phyloP scores from a whole-genome alignment of 768 basidiomycete species.

The Mycena chlorophos region DNA sequence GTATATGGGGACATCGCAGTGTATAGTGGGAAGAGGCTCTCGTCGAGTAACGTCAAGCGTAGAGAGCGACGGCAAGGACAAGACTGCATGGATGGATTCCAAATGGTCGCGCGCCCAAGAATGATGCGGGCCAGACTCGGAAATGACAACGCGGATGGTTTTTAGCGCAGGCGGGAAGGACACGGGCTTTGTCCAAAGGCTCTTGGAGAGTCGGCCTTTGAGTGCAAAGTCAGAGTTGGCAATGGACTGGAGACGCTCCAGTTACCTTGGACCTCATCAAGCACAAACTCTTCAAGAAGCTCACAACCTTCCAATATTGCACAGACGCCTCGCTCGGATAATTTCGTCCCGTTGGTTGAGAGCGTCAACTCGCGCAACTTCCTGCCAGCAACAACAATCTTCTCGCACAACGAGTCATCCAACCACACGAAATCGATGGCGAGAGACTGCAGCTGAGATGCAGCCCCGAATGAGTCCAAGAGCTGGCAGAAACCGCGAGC shows the following conservation, averaged over 20 bases:
- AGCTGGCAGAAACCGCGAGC: constrained; percentile 31
- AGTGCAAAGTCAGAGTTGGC: neutral
- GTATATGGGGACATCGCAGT: constrained; percentile 22
- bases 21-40: constrained; percentile 23
- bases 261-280: constrained; percentile 41
- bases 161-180: constrained; percentile 29
- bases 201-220: constrained; percentile 37
- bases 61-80: constrained; percentile 25
- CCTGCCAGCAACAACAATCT: constrained; percentile 32
- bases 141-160: constrained; percentile 29
- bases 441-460: constrained; percentile 34
- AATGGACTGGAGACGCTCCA: neutral
- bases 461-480: constrained; percentile 28
- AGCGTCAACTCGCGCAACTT: constrained; percentile 32
- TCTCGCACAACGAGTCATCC: constrained; percentile 38
- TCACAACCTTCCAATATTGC: constrained; percentile 37
- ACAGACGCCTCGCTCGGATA: constrained; percentile 36
- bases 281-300: constrained; percentile 30
- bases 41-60: constrained; percentile 31
- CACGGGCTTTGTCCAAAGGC: constrained; percentile 35
- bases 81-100: constrained; percentile 31
- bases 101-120: constrained; percentile 43
- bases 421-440: constrained; percentile 39
- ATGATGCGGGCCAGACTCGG: constrained; percentile 37
- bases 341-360: constrained; percentile 38